Evolutionary conservation across 805 yeast species (phyloP), one percentile per base, ranked within the genome.

Genomic region (Blastobotrys chiropterorum): DNA sequence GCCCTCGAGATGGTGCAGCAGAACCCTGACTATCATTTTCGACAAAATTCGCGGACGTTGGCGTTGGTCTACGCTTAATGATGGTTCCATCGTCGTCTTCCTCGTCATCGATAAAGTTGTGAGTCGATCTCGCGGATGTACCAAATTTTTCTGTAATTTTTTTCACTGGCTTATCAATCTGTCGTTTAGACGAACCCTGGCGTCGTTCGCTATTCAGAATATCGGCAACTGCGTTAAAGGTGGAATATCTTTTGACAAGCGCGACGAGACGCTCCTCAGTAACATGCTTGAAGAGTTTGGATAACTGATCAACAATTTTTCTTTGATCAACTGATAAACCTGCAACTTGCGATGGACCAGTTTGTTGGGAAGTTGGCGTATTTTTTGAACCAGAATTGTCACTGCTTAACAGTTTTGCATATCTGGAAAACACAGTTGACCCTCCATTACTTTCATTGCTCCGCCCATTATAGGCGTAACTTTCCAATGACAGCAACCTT

Each of bases 141-240:
- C 22, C 47, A 38, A 14, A 26, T 44, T 47, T 17, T 20, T 40
- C 50, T 42, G 41, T 20, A 38, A 52, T 22, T 44, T 15, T 14
- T 41, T 14, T 34, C 42, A 20, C 14, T 15, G 41, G 30, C 11
- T 38, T 34, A 3, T 17, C 48, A 13, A 40, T 19, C 20, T 40
- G 43, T 40, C 43, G 43, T 19, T 40, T 40, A 26, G 34, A 26
- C 11, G 34, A 26, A 11, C 34, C 11, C 34, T 26, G 34, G 11
- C 34, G 34, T 5, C 43, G 43, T 40, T 40, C 16, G 15, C 43
- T 3, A 11, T 26, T 11, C 34, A 26, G 11, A 6, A 26, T 26
- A 13, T 58, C 56, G 17, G 68, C 62, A 16, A 73, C 68, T 31
- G 59, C 69, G 44, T 69, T 70, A 52, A 57, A 66, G 11, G 68